These are phyloP conservation scores for Fusarium domesticum DNA, from an alignment of 2,329 filamentous ascomycete genomes.

Conservation along the genomic window DNA sequence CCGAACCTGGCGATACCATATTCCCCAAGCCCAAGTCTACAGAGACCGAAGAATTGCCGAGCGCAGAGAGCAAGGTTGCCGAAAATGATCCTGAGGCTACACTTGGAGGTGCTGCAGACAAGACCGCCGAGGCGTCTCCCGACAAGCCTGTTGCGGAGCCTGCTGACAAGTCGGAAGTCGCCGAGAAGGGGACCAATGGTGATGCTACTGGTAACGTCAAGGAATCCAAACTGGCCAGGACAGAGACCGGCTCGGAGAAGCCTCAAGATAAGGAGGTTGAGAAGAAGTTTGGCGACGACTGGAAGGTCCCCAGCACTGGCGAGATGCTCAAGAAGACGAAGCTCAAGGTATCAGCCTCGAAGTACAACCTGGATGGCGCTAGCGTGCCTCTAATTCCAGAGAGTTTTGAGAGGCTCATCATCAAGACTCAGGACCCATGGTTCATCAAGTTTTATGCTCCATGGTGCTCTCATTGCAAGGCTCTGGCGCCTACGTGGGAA, in stretches of 20 bases:
- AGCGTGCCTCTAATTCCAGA: constrained; percentile 77
- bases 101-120: constrained; percentile 15
- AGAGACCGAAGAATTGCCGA: constrained; percentile 9
- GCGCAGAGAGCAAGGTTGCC: constrained; percentile 17
- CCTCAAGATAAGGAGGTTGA: constrained; percentile 8
- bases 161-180: constrained; percentile 25
- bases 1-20: constrained; percentile 63
- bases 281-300: constrained; percentile 29
- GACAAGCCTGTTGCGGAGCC: constrained; percentile 12
- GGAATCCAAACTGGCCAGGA: constrained; percentile 29
- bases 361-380: constrained; percentile 71
- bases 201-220: constrained; percentile 17
- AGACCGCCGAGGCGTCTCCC: constrained; percentile 19
- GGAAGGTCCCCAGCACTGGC: constrained; percentile 32
- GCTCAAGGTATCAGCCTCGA: constrained; percentile 48
- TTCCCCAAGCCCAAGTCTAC: constrained; percentile 29
- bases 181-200: constrained; percentile 20
- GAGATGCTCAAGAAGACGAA: constrained; percentile 35
- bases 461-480: constrained; percentile 95
- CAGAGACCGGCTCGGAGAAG: not conserved
- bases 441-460: constrained; percentile 99
- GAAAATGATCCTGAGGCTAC: constrained; percentile 37
- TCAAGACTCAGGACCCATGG: constrained; percentile 86
- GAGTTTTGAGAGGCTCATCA: constrained; percentile 81
- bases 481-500: constrained; percentile 84